Percentiles rank a stretch among this genome's conserved stretches.
Evolutionary conservation across 371 early-diverging fungal species (phyloP).

Genomic region (Lichtheimia hyalospora): DNA sequence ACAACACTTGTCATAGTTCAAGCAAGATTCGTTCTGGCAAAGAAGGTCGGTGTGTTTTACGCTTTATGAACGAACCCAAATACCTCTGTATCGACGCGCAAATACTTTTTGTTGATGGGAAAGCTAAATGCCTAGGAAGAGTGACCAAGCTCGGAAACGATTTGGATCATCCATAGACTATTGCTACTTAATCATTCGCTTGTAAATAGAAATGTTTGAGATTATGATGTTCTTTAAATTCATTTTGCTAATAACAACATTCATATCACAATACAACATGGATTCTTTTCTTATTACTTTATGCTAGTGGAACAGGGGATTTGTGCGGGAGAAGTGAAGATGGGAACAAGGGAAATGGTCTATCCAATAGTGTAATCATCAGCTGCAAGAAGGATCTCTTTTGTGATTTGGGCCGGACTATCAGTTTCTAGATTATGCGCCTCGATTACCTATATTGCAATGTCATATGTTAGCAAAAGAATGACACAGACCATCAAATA

Average conservation of each 20-base stretch:
- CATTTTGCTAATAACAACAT: too few species aligned
- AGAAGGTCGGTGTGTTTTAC: slow-evolving; percentile 65
- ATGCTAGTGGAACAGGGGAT: too few species aligned
- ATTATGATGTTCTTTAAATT: too few species aligned
- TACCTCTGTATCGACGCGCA: slow-evolving; percentile 74
- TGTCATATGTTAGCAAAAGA: neutral
- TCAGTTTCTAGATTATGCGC: slow-evolving; percentile 59
- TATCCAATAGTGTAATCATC: slow-evolving; percentile 76
- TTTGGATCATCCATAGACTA: neutral
- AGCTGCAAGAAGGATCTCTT: slow-evolving; percentile 62
- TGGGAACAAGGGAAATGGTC: slow-evolving; percentile 10
- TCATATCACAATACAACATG: too few species aligned
- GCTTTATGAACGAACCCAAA: slow-evolving; percentile 81
- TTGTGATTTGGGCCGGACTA: slow-evolving; percentile 60
- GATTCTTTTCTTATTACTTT: too few species aligned
- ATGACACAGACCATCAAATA: slow-evolving; percentile 4
- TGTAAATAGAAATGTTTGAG: too few species aligned
- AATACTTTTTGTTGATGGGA: slow-evolving; percentile 77
- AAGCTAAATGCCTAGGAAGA: slow-evolving; percentile 91
- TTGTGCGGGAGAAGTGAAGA: neutral
- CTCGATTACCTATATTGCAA: slow-evolving; percentile 28
- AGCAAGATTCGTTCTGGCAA: slow-evolving; percentile 3
- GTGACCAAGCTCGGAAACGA: slow-evolving; percentile 40
- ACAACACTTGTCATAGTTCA: slow-evolving; percentile 17
- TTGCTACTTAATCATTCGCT: too few species aligned